A percentile compares a stretch with the other conserved stretches of the same genome.
Evolutionary conservation across 768 basidiomycete species (phyloP).

Genomic region (Coprinellus micaceus): DNA sequence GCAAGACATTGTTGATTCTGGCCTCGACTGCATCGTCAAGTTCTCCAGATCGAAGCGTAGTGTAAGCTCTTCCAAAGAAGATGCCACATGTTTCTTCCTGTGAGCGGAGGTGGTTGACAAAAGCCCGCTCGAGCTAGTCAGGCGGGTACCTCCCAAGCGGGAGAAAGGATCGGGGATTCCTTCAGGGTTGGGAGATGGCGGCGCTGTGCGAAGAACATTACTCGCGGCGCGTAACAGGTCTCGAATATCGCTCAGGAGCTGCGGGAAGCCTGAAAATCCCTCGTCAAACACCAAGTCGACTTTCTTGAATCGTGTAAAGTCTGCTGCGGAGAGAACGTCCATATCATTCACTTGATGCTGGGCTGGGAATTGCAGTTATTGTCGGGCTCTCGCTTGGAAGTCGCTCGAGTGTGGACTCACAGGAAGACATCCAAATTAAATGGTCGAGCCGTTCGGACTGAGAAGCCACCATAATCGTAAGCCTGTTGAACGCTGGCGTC

Average conservation of each 20-base stretch:
- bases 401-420: neutral
- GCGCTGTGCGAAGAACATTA: neutral
- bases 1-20: neutral
- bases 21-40: neutral
- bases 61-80: neutral
- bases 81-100: neutral
- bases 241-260: neutral
- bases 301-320: neutral
- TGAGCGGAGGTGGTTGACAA: no score
- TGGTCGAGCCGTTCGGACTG: neutral
- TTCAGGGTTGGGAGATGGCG: neutral
- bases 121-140: no score
- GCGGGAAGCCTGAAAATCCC: neutral
- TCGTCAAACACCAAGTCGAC: neutral
- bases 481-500: neutral
- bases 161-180: neutral
- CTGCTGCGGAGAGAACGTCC: neutral
- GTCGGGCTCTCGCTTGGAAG: neutral
- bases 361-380: neutral
- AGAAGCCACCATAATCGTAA: neutral
- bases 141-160: no score
- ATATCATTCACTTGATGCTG: neutral
- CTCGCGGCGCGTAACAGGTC: neutral
- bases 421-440: neutral
- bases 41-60: slow-evolving; percentile 2